A percentile compares a stretch with the other conserved stretches of the same genome.
phyloP scores from a whole-genome alignment of 2,329 filamentous ascomycete genomes.

The Cryphonectria carpinicola region DNA sequence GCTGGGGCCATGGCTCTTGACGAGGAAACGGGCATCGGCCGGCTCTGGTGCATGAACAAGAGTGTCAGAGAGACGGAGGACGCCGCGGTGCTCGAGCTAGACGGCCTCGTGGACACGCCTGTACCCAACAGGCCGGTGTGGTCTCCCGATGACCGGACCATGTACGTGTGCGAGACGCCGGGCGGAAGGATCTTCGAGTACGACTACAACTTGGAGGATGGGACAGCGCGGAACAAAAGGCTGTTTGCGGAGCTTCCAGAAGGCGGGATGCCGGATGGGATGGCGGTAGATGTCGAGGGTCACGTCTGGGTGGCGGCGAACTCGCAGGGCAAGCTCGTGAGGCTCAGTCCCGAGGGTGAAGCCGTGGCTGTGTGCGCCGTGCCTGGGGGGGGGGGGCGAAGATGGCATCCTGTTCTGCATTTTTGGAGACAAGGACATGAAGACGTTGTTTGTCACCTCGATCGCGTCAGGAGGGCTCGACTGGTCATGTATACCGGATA shows the following conservation, averaged over 20 bases:
- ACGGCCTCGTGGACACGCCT: slow-evolving; percentile 27
- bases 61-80: slow-evolving; percentile 21
- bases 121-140: slow-evolving; percentile 35
- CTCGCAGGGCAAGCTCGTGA: slow-evolving; percentile 30
- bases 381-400: slow-evolving; percentile 27
- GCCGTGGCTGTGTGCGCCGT: slow-evolving; percentile 19
- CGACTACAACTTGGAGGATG: slow-evolving; percentile 19
- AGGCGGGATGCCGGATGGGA: slow-evolving; percentile 25
- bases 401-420: slow-evolving; percentile 30
- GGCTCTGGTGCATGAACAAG: slow-evolving; percentile 32
- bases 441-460: slow-evolving; percentile 29
- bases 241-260: slow-evolving; percentile 20
- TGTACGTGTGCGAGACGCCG: slow-evolving; percentile 26
- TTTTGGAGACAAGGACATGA: slow-evolving; percentile 26
- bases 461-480: slow-evolving; percentile 28
- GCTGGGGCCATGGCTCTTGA: slow-evolving; percentile 34
- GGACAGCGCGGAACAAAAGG: slow-evolving; percentile 16
- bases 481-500: slow-evolving; percentile 27
- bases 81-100: slow-evolving; percentile 19
- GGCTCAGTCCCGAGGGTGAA: slow-evolving; percentile 25
- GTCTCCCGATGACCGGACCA: slow-evolving; percentile 31
- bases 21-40: slow-evolving; percentile 31
- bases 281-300: slow-evolving; percentile 26
- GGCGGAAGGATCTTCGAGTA: slow-evolving; percentile 20
- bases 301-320: slow-evolving; percentile 26